Evolutionary conservation across 2,329 filamentous ascomycete genomes (phyloP).

Genomic region (Beauveria bassiana): DNA sequence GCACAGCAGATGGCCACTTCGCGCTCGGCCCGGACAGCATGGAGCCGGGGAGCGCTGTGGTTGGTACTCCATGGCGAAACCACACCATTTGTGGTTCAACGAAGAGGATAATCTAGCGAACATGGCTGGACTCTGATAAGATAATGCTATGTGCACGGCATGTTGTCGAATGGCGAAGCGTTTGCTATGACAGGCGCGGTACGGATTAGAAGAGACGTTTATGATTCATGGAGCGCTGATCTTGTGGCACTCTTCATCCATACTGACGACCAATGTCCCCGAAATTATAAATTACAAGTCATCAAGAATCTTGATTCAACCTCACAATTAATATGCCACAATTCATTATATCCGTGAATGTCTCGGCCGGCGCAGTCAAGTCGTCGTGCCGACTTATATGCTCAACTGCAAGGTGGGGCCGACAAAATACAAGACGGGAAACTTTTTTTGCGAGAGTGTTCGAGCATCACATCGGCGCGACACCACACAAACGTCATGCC

Average conservation of each 20-base stretch:
- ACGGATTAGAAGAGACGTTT: constrained; percentile 21
- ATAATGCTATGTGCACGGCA: constrained; percentile 30
- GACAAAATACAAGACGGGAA: neutral
- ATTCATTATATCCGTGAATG: neutral
- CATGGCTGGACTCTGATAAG: constrained; percentile 24
- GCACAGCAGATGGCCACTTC: constrained; percentile 20
- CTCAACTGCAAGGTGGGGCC: neutral
- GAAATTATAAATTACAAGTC: neutral
- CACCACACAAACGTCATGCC: constrained; percentile 18
- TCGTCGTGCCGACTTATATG: constrained; percentile 2
- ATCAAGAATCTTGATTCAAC: neutral
- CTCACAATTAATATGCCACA: neutral
- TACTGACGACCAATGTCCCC: neutral
- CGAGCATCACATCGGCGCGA: neutral
- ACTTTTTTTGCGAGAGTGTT: neutral
- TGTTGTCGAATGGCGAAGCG: constrained; percentile 27
- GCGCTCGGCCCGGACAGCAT: constrained; percentile 26
- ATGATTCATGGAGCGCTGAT: constrained; percentile 15
- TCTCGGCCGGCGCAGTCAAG: neutral
- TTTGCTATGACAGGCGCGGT: constrained; percentile 16
- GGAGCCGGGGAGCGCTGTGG: constrained; percentile 23
- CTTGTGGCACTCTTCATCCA: neutral
- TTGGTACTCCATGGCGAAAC: constrained; percentile 25
- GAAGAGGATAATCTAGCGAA: neutral
- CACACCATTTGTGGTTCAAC: constrained; percentile 25